Evolutionary conservation across 164 flowering plant genomes (phyloP), one percentile per base, ranked within the genome.

Genomic region (Vitis vinifera): DNA sequence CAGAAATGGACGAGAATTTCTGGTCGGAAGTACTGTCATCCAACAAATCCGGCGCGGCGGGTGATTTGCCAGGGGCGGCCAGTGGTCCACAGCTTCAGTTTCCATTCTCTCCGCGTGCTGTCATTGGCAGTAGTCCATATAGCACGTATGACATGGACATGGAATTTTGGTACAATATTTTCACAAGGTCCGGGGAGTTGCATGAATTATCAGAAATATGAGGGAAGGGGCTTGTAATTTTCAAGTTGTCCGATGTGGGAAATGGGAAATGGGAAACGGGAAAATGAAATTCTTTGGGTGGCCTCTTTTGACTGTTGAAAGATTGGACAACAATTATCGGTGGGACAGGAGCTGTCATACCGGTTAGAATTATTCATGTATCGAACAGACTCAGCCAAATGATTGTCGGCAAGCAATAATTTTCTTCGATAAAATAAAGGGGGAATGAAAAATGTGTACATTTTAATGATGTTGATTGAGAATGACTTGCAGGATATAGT

Each of bases 121-220:
- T 23, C 59, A 2, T 55, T 37, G 66, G 17, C 17, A 10, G 8
- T 16, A 51, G 56, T 58, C 63, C 55, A 62, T 53, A 37, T 53
- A 66, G 51, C 58, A 49, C 19, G 53, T 59, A 75, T 52, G 77
- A 70, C 13, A 55, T 37, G 44, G 44, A 63, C 74, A 75, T 79
- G 81, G 88, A 84, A 66, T 90, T 84, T 74, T 90, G 90, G 92
- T 77, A 71, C 64, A 78, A 86, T 62, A 65, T 85, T 16, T 80
- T 85, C 55, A 69, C 79, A 0, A 62, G 77, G 66, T 79, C 86
- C 14, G 87, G 69, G 10, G 84, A 80, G 8, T 51, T 70, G 13
- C 72, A 74, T 5, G 80, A 76, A 48, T 69, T 82, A 23, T 76
- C 72, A 47, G 84, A 76, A 11, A 65, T 80, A 62, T 78, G 73